These are phyloP conservation scores for Nitzschia putrida DNA, from an alignment of 108 stramenopile species.

Conservation along the genomic window DNA sequence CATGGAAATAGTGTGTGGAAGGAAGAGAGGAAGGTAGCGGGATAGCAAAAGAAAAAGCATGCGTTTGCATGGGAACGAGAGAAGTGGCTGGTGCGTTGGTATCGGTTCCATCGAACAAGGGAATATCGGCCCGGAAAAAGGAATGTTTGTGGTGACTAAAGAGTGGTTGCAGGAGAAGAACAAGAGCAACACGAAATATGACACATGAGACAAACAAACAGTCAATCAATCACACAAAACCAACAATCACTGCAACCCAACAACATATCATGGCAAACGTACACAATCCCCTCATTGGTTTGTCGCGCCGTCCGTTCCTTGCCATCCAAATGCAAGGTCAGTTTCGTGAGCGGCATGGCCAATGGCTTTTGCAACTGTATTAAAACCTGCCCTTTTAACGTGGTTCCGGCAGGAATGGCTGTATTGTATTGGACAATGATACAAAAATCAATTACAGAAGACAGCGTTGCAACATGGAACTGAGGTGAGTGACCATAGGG, in stretches of 20 bases:
- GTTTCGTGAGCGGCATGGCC: background rate
- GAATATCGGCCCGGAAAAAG: constrained; percentile 5
- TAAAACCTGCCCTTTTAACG: constrained; percentile 18
- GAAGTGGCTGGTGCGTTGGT: background rate
- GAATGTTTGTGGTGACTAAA: constrained; percentile 11
- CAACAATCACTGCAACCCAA: no score
- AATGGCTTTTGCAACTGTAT: constrained; percentile 17
- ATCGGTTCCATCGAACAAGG: constrained; percentile 4
- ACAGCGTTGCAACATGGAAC: no score
- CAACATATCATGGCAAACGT: background rate
- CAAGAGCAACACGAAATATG: background rate
- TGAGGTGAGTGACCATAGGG: no score
- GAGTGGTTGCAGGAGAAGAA: no score
- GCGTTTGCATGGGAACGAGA: background rate
- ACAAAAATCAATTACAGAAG: no score
- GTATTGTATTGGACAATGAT: background rate
- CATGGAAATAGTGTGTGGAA: constrained; percentile 3
- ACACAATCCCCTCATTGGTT: background rate
- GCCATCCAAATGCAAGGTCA: constrained; percentile 12
- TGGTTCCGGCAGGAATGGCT: constrained; percentile 27
- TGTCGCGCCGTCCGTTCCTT: constrained; percentile 15
- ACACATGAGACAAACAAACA: background rate
- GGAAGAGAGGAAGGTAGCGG: constrained; percentile 22
- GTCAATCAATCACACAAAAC: background rate
- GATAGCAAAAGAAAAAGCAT: constrained; percentile 25